Conservation (phyloP, 2,329 filamentous ascomycete genomes). For the Periconia sp. region DNA sequence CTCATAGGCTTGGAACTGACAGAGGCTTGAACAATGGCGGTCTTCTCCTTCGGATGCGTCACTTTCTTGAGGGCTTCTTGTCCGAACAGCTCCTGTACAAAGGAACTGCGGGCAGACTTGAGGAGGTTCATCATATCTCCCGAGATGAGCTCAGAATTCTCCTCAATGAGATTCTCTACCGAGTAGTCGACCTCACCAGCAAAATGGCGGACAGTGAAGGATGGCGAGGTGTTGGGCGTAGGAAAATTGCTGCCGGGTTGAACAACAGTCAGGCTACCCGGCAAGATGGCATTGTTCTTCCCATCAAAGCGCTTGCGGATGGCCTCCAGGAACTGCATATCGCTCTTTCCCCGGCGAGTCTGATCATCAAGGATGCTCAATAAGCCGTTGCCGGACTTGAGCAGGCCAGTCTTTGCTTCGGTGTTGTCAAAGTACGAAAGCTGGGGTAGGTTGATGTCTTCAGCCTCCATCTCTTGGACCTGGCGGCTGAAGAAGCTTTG, state of each 20-base stretch:
- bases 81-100: constrained; percentile 90
- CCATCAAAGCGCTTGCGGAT: constrained; percentile 91
- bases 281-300: constrained; percentile 88
- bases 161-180: constrained; percentile 84
- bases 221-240: constrained; percentile 78
- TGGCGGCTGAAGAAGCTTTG: constrained; percentile 97
- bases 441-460: constrained; percentile 87
- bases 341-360: constrained; percentile 84
- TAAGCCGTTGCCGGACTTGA: constrained; percentile 92
- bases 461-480: constrained; percentile 89
- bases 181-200: constrained; percentile 96
- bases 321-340: constrained; percentile 89
- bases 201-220: constrained; percentile 93
- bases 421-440: constrained; percentile 99
- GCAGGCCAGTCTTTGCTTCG: constrained; percentile 86
- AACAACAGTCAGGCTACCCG: constrained; percentile 75
- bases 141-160: constrained; percentile 95
- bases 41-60: constrained; percentile 88
- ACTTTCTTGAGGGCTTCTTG: constrained; percentile 93
- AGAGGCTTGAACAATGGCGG: constrained; percentile 91
- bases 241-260: constrained; percentile 89
- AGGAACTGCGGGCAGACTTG: constrained; percentile 84
- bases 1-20: constrained; percentile 95
- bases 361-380: constrained; percentile 96
- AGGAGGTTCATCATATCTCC: constrained; percentile 96